Base-by-base conservation (phyloP, 2,329 filamentous ascomycete genomes). In the Juglanconis sp. region DNA sequence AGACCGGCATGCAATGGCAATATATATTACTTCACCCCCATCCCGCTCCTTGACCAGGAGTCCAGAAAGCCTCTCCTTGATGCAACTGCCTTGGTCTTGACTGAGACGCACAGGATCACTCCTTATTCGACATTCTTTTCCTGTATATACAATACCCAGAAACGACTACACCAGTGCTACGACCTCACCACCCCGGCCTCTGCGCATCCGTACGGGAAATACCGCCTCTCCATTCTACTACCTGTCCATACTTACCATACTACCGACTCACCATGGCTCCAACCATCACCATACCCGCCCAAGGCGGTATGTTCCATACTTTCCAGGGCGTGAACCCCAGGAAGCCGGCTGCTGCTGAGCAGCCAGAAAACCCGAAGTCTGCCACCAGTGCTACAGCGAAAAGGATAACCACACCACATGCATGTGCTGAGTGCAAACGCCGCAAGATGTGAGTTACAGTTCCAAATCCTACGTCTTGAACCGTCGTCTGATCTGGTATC, bases 341-440 rank as follows among this genome's bases (percentile, higher is more conserved):
- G 60, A 83, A 82, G 66, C 74, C 77, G 34, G 76, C 77, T 1
- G 72, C 74, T 53, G 77, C 74, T 53, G 77, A 81, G 56, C 76
- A 75, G 50, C 72, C 69, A 60, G 72, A 73, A 36, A 72, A 69
- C 66, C 67, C 72, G 59, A 81, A 79, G 63, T 65, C 77, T 32
- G 76, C 71, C 58, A 73, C 73, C 40, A 69, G 68, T 8, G 66
- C 67, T 30, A 70, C 73, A 8, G 72, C 75, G 52, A 81, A 82
- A 71, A 77, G 81, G 65, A 81, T 82, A 67, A 83, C 81, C 40
- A 84, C 81, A 60, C 79, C 80, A 32, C 81, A 89, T 68, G 89
- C 89, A 42, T 92, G 89, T 71, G 87, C 89, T 52, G 88, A 90
- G 68, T 92, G 90, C 76, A 87, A 92, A 70, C 82, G 90, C 66